These are phyloP conservation scores for Phytophthora citricola DNA, from an alignment of 352 stramenopile genomes.

Conservation along the genomic window DNA sequence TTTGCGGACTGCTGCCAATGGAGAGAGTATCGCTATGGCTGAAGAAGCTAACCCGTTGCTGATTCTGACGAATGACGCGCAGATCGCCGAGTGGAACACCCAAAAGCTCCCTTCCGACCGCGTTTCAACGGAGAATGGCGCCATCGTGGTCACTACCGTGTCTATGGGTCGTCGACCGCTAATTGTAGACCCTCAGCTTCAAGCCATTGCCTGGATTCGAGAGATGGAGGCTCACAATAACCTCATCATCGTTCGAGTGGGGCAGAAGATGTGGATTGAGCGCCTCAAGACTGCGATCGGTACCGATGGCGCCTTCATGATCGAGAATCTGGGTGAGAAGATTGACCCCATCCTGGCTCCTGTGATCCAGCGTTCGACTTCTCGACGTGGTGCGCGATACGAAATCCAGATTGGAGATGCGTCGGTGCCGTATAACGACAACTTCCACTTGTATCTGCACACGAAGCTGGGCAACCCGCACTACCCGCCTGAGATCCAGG, in stretches of 20 bases:
- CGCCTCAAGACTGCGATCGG: conserved; percentile 94
- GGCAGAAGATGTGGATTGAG: conserved; percentile 95
- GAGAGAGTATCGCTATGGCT: conserved; percentile 92
- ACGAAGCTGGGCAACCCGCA: conserved; percentile 96
- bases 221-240: conserved; percentile 93
- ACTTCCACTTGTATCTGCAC: conserved; percentile 94
- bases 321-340: conserved; percentile 95
- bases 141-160: conserved; percentile 93
- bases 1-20: conserved; percentile 85
- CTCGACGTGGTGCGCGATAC: conserved; percentile 91
- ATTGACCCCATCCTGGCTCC: conserved; percentile 94
- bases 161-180: conserved; percentile 91
- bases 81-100: conserved; percentile 95
- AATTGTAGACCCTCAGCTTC: conserved; percentile 94
- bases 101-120: conserved; percentile 92
- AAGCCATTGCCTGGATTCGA: conserved; percentile 94
- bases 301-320: conserved; percentile 93
- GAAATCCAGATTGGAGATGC: conserved; percentile 96
- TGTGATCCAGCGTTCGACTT: conserved; percentile 95
- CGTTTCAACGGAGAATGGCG: conserved; percentile 94
- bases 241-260: conserved; percentile 94
- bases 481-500: conserved; percentile 95
- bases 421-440: conserved; percentile 94
- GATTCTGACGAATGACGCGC: conserved; percentile 93
- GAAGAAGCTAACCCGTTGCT: conserved; percentile 88